These are phyloP conservation scores for Echeveria elegans DNA, from an alignment of 164 flowering plant species.

Conservation along the genomic window DNA sequence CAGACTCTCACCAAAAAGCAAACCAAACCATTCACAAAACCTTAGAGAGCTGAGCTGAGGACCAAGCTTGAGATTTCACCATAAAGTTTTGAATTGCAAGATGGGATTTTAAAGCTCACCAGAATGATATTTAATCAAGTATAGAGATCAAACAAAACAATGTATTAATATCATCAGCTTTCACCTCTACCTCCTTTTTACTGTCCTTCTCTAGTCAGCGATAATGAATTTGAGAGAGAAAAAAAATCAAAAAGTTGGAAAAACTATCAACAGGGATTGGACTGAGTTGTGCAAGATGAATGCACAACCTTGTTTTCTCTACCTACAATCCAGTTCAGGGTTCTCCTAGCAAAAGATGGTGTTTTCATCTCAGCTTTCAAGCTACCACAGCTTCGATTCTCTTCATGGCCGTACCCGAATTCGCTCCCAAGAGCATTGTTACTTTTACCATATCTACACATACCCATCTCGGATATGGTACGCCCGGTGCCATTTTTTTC, in stretches of 20 bases:
- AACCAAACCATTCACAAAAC: not conserved
- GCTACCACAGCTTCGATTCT: conserved; percentile 32
- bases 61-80: too few species aligned
- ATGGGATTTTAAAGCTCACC: too few species aligned
- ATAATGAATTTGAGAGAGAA: not conserved
- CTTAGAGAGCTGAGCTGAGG: not conserved
- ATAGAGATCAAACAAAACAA: not conserved
- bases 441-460: conserved; percentile 27
- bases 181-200: not conserved
- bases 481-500: conserved; percentile 22
- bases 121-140: not conserved
- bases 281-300: conserved; percentile 31
- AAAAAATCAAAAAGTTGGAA: not conserved
- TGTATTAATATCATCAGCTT: not conserved
- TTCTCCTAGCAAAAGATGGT: conserved; percentile 55
- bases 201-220: too few species aligned
- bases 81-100: too few species aligned
- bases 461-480: conserved; percentile 34
- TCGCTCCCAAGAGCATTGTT: conserved; percentile 25
- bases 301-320: conserved; percentile 67
- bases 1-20: not conserved
- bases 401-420: conserved; percentile 32
- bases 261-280: conserved; percentile 24
- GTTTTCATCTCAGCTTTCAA: conserved; percentile 35
- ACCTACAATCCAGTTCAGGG: conserved; percentile 59